Percentiles rank a stretch among this genome's conserved stretches.
phyloP scores from a whole-genome alignment of 352 stramenopile species.

The Phytopythium oedochilum region DNA sequence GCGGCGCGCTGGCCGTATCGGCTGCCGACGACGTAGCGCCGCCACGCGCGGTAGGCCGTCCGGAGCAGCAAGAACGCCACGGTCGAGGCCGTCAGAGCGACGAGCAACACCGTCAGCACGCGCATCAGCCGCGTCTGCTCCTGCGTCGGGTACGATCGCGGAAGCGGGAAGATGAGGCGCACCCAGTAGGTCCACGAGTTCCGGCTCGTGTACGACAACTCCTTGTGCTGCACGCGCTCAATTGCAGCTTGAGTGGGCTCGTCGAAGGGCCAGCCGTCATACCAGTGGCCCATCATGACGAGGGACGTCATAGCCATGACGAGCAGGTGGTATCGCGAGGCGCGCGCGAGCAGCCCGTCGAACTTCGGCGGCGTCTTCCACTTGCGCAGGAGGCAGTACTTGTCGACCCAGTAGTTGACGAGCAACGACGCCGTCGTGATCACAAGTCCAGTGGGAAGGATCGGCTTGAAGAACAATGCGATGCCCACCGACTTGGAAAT shows the following conservation, averaged over 20 bases:
- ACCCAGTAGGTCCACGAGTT: conserved; percentile 29
- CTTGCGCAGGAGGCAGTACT: conserved; percentile 72
- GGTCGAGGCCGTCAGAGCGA: conserved; percentile 24
- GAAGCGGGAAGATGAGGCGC: conserved; percentile 47
- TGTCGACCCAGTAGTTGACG: conserved; percentile 83
- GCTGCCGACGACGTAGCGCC: conserved; percentile 29
- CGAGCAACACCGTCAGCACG: conserved; percentile 37
- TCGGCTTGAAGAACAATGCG: conserved; percentile 61
- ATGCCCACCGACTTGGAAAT: conserved; percentile 65
- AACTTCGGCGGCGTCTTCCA: conserved; percentile 67
- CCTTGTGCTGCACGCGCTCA: conserved; percentile 15
- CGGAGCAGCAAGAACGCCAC: conserved; percentile 29
- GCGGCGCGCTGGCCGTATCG: conserved; percentile 23
- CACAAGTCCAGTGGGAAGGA: conserved; percentile 54
- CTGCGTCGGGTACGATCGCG: conserved; percentile 30
- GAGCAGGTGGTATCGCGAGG: conserved; percentile 65
- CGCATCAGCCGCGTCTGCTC: conserved; percentile 32
- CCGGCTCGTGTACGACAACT: conserved; percentile 20
- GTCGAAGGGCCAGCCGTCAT: conserved; percentile 78
- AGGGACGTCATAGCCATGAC: conserved; percentile 56
- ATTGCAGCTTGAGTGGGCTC: conserved; percentile 23
- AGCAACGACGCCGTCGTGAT: conserved; percentile 63
- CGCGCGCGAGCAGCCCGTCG: conserved; percentile 51
- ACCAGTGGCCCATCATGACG: conserved; percentile 78
- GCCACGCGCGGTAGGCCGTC: conserved; percentile 28